Conservation (phyloP, 176 grass and related monocot genomes). For the Urochloa ruziziensis region DNA sequence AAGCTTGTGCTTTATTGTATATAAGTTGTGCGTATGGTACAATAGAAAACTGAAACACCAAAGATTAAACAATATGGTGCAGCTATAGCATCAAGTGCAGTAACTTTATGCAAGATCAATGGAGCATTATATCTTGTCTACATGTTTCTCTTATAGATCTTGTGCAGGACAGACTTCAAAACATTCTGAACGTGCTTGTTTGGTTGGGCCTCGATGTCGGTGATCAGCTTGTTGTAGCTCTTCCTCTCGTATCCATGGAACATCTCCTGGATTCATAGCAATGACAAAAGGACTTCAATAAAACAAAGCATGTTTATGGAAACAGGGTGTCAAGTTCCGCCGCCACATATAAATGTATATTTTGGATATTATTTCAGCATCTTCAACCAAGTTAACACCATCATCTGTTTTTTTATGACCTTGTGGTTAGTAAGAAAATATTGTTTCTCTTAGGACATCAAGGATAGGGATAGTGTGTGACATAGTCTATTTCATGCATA, state of each 20-base stretch:
- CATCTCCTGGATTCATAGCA: conserved; percentile 31
- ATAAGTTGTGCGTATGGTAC: no score
- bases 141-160: conserved; percentile 90
- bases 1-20: no score
- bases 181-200: conserved; percentile 70
- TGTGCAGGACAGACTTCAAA: conserved; percentile 73
- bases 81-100: no score
- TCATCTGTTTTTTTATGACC: background rate
- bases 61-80: no score
- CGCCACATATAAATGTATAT: background rate
- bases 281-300: background rate
- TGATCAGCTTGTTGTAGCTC: conserved; percentile 66
- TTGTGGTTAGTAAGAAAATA: no score
- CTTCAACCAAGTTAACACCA: conserved; percentile 17
- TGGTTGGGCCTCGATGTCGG: conserved; percentile 69
- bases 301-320: no score
- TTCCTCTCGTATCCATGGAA: conserved; percentile 46
- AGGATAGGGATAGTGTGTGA: background rate
- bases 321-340: no score
- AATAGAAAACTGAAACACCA: no score
- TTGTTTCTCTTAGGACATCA: background rate
- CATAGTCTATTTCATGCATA: background rate
- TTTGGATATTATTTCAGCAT: conserved; percentile 22
- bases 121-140: no score
- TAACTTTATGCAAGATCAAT: no score